Evolutionary conservation across 148 eudicot genomes (phyloP).

Genomic region (Polygonum aviculare): DNA sequence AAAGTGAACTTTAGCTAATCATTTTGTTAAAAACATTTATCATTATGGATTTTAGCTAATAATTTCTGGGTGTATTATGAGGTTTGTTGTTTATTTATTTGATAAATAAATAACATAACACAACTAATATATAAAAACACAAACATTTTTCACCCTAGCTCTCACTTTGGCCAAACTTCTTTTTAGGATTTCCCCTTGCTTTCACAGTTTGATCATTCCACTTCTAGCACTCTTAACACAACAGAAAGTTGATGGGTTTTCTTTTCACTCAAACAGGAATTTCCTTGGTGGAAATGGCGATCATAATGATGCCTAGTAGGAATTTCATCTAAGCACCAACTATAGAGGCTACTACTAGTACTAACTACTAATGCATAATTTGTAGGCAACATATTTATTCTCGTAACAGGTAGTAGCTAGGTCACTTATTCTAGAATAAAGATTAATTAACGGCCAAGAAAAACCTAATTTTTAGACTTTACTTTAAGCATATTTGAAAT

Average conservation of each 20-base stretch:
- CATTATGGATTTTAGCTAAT: too few relatives aligned
- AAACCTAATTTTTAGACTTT: not conserved
- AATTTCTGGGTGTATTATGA: too few relatives aligned
- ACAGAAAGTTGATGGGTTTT: not conserved
- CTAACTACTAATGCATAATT: not conserved
- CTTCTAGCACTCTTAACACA: not conserved
- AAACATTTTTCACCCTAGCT: not conserved
- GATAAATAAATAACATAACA: too few relatives aligned
- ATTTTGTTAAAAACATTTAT: too few relatives aligned
- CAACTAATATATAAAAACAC: too few relatives aligned
- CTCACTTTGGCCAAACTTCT: not conserved
- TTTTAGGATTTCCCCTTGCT: not conserved
- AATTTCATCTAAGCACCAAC: not conserved
- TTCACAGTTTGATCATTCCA: not conserved
- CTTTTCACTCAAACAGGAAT: not conserved
- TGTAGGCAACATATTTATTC: not conserved
- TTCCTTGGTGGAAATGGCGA: not conserved
- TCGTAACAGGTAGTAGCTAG: too few relatives aligned
- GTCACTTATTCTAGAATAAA: not conserved
- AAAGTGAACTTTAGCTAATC: too few relatives aligned
- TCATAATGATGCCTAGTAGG: slow-evolving; percentile 6
- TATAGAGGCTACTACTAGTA: not conserved
- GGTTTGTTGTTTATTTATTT: too few relatives aligned
- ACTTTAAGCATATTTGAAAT: not conserved
- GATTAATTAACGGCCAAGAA: not conserved